Conservation (phyloP, 78 protist genomes). For the Diacronema lutheri region DNA sequence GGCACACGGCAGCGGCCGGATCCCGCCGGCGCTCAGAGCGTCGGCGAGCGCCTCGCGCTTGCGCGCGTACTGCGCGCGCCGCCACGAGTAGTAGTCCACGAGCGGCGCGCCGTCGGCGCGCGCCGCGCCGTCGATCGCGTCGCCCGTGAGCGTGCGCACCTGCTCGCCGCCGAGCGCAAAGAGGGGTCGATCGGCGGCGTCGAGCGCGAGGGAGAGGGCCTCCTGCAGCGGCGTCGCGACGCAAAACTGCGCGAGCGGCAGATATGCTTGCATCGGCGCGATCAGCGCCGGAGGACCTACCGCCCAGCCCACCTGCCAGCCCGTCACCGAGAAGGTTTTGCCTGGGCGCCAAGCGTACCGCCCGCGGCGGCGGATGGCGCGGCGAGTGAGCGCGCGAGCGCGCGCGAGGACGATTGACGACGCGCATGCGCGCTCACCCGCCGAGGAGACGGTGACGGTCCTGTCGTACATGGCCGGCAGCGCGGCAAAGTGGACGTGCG, state of each 20-base stretch:
- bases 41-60: constrained; percentile 8
- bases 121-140: background rate
- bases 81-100: background rate
- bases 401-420: too few relatives aligned
- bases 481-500: constrained; percentile 25
- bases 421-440: background rate
- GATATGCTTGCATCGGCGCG: background rate
- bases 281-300: constrained; percentile 18
- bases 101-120: background rate
- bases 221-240: constrained; percentile 49
- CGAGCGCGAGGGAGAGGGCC: background rate
- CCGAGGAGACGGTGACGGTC: constrained; percentile 31
- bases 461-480: constrained; percentile 45
- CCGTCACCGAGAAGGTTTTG: constrained; percentile 48
- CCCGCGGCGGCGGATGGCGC: too few relatives aligned
- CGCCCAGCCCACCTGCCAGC: constrained; percentile 41
- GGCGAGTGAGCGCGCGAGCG: too few relatives aligned
- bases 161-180: too few relatives aligned
- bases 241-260: constrained; percentile 43
- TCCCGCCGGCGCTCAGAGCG: background rate
- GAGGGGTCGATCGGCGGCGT: background rate
- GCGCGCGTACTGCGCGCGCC: background rate
- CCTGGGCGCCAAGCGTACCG: background rate
- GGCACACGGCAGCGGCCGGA: background rate
- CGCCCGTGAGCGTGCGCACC: background rate